A percentile compares a stretch with the other conserved stretches of the same genome.
These are phyloP conservation scores for Rhodotorula babjevae DNA, from an alignment of 768 basidiomycete genomes.

Conservation along the genomic window DNA sequence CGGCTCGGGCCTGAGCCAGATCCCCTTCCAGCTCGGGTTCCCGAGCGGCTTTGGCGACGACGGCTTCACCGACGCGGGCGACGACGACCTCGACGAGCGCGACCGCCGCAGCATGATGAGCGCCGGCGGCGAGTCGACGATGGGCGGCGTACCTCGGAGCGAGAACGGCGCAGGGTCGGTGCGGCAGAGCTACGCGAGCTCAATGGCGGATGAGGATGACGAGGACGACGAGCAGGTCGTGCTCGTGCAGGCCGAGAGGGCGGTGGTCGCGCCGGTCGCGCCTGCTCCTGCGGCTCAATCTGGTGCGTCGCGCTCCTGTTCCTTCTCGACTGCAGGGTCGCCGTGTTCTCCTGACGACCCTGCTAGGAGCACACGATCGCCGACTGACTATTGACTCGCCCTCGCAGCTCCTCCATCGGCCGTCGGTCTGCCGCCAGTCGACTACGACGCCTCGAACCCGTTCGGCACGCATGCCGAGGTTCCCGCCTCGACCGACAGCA, in stretches of 20 bases:
- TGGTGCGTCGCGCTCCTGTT: not conserved
- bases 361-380: too few species aligned
- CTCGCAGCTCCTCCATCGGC: not conserved
- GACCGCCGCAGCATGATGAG: conserved; percentile 10
- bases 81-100: not conserved
- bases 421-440: not conserved
- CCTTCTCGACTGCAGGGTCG: not conserved
- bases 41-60: conserved; percentile 28
- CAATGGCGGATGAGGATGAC: not conserved
- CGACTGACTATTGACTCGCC: not conserved
- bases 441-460: not conserved
- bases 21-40: conserved; percentile 43
- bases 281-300: not conserved
- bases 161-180: not conserved
- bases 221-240: not conserved
- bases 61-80: not conserved
- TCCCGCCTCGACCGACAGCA: too few species aligned
- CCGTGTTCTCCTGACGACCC: too few species aligned
- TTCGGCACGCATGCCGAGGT: conserved; percentile 5
- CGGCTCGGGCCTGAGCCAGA: conserved; percentile 37
- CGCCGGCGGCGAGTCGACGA: not conserved
- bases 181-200: not conserved
- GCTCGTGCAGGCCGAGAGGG: not conserved
- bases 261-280: not conserved
- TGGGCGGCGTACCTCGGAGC: not conserved